Conservation (phyloP, 257 asterid genomes). For the Pogostemon cablin region DNA sequence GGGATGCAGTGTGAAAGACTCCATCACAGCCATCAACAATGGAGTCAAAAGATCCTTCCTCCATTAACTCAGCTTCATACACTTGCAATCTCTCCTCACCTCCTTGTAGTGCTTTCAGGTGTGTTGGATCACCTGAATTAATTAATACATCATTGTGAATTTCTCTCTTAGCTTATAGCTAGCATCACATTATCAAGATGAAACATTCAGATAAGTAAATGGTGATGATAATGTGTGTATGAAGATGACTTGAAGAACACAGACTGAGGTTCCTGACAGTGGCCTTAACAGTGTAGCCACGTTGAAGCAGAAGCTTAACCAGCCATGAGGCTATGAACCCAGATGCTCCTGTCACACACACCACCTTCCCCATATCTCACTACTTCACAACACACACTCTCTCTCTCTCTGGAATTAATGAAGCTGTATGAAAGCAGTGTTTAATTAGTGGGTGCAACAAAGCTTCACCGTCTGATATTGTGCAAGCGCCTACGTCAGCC, state of each 20-base stretch:
- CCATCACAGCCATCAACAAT: conserved; percentile 60
- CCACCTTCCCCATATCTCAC: conserved; percentile 39
- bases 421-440: neutral
- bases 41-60: conserved; percentile 59
- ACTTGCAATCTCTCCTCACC: conserved; percentile 56
- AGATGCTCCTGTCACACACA: conserved; percentile 73
- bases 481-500: neutral
- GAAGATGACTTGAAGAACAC: neutral
- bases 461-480: neutral
- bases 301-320: conserved; percentile 55
- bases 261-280: conserved; percentile 57
- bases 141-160: too few species aligned
- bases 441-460: too few species aligned
- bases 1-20: conserved; percentile 70
- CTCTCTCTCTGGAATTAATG: neutral
- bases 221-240: too few species aligned
- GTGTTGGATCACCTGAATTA: conserved; percentile 51
- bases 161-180: too few species aligned
- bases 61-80: conserved; percentile 48
- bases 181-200: too few species aligned
- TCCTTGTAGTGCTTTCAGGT: conserved; percentile 58
- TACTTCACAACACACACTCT: neutral
- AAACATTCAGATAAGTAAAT: too few species aligned
- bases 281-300: conserved; percentile 62
- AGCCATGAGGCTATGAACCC: conserved; percentile 72